Evolutionary conservation across 2,329 filamentous ascomycete species (phyloP).

Genomic region (Cladophialophora immunda): DNA sequence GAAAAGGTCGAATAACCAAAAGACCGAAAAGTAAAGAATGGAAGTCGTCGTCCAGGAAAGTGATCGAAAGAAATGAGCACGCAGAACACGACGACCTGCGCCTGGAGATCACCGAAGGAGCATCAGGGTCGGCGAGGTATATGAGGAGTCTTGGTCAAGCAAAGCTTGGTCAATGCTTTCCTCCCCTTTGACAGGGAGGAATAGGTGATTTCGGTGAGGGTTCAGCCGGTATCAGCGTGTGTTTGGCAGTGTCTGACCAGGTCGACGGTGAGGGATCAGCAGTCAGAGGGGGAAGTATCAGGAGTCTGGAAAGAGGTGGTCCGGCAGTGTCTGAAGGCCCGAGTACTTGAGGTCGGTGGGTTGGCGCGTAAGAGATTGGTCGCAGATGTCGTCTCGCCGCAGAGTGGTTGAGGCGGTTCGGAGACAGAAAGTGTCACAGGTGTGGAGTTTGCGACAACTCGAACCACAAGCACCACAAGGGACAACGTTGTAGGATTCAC

Average conservation of each 20-base stretch:
- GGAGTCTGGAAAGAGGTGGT: conserved; percentile 25
- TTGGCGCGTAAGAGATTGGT: conserved; percentile 40
- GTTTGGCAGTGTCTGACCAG: conserved; percentile 18
- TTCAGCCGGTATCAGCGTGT: conserved; percentile 27
- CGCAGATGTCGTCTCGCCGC: conserved; percentile 32
- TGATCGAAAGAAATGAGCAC: conserved; percentile 28
- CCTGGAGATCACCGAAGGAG: conserved; percentile 28
- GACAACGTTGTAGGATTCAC: background rate
- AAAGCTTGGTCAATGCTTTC: conserved; percentile 13
- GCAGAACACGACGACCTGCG: conserved; percentile 34
- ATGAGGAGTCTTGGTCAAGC: conserved; percentile 27
- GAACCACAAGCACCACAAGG: conserved; percentile 2
- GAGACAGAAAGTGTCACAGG: conserved; percentile 38
- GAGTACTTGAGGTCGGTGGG: conserved; percentile 27
- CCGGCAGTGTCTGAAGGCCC: conserved; percentile 33
- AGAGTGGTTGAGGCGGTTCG: conserved; percentile 35
- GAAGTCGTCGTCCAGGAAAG: conserved; percentile 27
- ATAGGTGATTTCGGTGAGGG: conserved; percentile 34
- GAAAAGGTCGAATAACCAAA: conserved; percentile 19
- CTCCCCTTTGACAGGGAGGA: conserved; percentile 25
- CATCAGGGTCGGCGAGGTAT: conserved; percentile 35
- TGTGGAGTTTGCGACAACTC: conserved; percentile 27
- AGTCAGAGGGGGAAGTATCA: conserved; percentile 29
- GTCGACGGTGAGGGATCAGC: conserved; percentile 28
- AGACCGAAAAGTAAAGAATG: conserved; percentile 25